Base-by-base conservation (phyloP, 352 stramenopile species). In the Phytophthora boehmeriae region DNA sequence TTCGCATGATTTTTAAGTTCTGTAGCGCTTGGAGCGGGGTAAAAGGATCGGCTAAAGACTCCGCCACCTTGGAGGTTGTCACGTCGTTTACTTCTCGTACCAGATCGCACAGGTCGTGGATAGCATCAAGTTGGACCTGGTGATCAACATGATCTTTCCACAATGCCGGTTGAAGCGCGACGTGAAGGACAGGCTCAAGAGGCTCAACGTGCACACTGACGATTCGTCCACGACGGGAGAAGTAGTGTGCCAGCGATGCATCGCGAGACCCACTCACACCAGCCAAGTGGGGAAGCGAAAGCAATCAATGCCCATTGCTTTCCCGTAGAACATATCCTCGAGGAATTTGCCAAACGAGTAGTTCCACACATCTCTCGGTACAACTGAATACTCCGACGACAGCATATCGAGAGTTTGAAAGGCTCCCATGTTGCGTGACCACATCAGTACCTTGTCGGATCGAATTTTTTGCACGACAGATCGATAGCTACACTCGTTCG, bases 271-370 rank as follows among this genome's bases (percentile, higher is more conserved):
- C 75, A 32, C 59, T 73, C 8, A 92, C 66, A 27, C 73, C 64
- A 48, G 42, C 64, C 38, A 93, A 63, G 49, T 93, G 81, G 9
- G 83, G 50, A 91, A 92, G 1, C 83, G 83, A 14, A 71, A 47
- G n/a, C 55, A 75, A 38, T 96, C 87, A 44, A 93, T 78, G 13
- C 68, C 47, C 74, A 96, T 80, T 4, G 84, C 74, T 52, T 92
- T 91, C 49, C 85, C 80, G 62, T 96, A 96, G 19, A 96, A 79
- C 68, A 93, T 75, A 41, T 90, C 84, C 65, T 96, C 88, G 6
- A 96, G 49, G 53, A 93, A 93, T 59, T 95, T 96, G 2, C 88
- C 88, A 63, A 96, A 96, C 14, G 86, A 95, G 52, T 92, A 95
- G 48, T 93, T 92, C 75, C 83, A 89, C 14, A 92, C 65, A 35